Percentiles rank a stretch among this genome's conserved stretches.
These are phyloP conservation scores for Gossypium trilobum DNA, from an alignment of 441 rosid genomes.

Conservation along the genomic window DNA sequence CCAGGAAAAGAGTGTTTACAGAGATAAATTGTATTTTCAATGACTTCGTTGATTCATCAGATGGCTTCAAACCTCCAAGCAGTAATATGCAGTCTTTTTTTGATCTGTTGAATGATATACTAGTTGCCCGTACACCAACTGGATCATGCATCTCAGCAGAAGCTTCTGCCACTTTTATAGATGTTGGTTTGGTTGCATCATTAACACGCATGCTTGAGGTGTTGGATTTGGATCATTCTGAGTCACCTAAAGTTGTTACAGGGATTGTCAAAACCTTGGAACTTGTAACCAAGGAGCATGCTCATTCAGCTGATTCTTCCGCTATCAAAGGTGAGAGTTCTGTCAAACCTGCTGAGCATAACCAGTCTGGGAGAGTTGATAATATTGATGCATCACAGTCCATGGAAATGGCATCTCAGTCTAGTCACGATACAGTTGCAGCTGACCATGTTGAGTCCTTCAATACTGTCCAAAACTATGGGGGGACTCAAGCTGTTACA, in stretches of 20 bases:
- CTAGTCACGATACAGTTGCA: conserved; percentile 47
- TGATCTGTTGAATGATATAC: conserved; percentile 82
- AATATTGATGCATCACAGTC: conserved; percentile 47
- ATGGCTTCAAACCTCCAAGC: conserved; percentile 53
- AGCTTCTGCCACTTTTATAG: conserved; percentile 86
- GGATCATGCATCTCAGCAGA: conserved; percentile 79
- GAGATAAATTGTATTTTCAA: conserved; percentile 63
- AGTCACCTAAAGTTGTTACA: conserved; percentile 83
- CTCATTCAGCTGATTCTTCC: conserved; percentile 50
- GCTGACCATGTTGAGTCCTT: conserved; percentile 50
- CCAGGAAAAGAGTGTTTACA: conserved; percentile 72
- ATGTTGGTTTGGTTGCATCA: conserved; percentile 80
- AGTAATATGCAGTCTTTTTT: conserved; percentile 58
- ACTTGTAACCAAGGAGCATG: conserved; percentile 89
- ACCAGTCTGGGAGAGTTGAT: conserved; percentile 50
- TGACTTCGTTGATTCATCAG: conserved; percentile 55
- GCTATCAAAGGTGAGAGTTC: conserved; percentile 61
- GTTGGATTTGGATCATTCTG: conserved; percentile 79
- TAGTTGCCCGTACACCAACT: conserved; percentile 75
- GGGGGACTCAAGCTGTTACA: conserved; percentile 71
- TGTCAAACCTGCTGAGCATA: conserved; percentile 39
- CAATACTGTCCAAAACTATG: conserved; percentile 44
- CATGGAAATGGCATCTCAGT: conserved; percentile 48
- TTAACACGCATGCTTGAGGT: conserved; percentile 75
- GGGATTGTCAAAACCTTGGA: conserved; percentile 83